These are phyloP conservation scores for Pleurotus salmoneostramineus DNA, from an alignment of 768 basidiomycete species.

Conservation along the genomic window DNA sequence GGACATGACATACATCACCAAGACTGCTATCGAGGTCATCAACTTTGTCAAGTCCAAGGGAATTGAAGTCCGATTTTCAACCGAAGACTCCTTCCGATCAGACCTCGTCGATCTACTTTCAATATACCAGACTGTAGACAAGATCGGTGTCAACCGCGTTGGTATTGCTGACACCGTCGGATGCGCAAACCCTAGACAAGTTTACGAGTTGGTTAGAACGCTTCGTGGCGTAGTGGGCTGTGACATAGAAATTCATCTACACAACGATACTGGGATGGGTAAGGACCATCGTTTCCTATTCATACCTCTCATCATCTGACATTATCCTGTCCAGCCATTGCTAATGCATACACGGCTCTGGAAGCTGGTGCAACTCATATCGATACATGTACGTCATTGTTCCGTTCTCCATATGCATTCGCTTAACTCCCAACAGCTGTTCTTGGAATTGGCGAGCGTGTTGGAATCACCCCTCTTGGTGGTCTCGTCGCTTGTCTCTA, in stretches of 20 bases:
- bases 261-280: conserved; percentile 99
- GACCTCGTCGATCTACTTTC: conserved; percentile 98
- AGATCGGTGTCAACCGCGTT: conserved; percentile 97
- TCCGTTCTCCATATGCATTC: conserved; percentile 5
- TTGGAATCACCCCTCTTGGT: conserved; percentile 97
- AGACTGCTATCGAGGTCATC: conserved; percentile 97
- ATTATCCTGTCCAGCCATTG: conserved; percentile 63
- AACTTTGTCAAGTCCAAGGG: conserved; percentile 99
- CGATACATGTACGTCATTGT: conserved; percentile 76
- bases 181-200: conserved; percentile 97
- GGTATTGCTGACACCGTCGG: conserved; percentile 99
- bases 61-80: conserved; percentile 99
- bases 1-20: conserved; percentile 99
- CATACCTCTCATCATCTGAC: conserved; percentile 7
- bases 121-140: conserved; percentile 99
- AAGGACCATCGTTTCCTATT: conserved; percentile 15
- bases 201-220: conserved; percentile 96
- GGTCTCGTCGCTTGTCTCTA: conserved; percentile 96
- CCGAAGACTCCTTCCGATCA: conserved; percentile 99
- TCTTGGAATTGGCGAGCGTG: conserved; percentile 97
- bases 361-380: conserved; percentile 99
- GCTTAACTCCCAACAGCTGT: conserved; percentile 49
- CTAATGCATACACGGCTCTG: conserved; percentile 96
- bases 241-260: conserved; percentile 97
- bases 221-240: conserved; percentile 94